phyloP scores from a whole-genome alignment of 371 early-diverging fungal genomes.

The Quaeritorhiza haematococci region DNA sequence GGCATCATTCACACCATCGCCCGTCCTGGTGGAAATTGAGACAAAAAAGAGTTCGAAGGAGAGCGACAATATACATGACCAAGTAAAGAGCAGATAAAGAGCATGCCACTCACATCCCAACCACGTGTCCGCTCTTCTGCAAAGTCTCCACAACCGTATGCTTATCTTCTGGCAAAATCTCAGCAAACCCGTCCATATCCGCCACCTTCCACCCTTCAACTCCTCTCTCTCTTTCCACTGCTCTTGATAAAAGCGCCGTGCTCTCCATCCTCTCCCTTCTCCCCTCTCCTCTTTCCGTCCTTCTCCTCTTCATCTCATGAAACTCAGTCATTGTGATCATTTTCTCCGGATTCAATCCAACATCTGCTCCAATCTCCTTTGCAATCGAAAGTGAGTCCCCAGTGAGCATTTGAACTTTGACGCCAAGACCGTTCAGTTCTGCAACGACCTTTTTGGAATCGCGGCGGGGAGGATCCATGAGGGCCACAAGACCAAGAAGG shows the following conservation, averaged over 20 bases:
- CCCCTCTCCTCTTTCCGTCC: constrained; percentile 30
- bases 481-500: constrained; percentile 52
- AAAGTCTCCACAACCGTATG: constrained; percentile 71
- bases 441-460: constrained; percentile 58
- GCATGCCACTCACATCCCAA: too few relatives aligned
- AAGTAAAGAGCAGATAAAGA: too few relatives aligned
- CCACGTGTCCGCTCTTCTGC: constrained; percentile 66
- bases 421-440: constrained; percentile 59
- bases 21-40: constrained; percentile 26
- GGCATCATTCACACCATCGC: constrained; percentile 63
- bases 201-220: too few relatives aligned
- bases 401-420: constrained; percentile 77
- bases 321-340: constrained; percentile 28
- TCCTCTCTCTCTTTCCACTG: constrained; percentile 68
- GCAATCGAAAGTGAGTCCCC: constrained; percentile 78
- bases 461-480: constrained; percentile 57
- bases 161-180: constrained; percentile 83
- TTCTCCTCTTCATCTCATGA: constrained; percentile 30
- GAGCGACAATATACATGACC: too few relatives aligned
- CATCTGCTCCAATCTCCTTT: constrained; percentile 50
- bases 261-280: too few relatives aligned
- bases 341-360: constrained; percentile 41
- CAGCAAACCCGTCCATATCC: constrained; percentile 95
- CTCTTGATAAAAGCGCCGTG: constrained; percentile 49
- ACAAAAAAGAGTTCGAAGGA: neutral